Percentiles rank a stretch among this genome's conserved stretches.
These are phyloP conservation scores for Salvia sclarea DNA, from an alignment of 305 asterid genomes.

Conservation along the genomic window DNA sequence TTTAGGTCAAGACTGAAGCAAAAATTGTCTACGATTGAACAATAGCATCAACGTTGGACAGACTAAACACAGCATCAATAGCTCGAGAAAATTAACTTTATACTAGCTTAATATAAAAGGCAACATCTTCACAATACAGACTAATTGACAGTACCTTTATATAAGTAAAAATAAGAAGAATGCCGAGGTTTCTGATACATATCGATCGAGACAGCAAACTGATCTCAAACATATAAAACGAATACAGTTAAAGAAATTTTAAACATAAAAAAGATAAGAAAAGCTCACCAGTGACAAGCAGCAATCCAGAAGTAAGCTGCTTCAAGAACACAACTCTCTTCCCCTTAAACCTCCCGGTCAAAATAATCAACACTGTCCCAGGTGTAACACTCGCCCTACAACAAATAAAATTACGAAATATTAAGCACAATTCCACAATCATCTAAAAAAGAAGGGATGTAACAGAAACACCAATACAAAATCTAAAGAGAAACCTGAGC, in stretches of 20 bases:
- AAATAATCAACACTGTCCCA: conserved; percentile 64
- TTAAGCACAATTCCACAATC: background rate
- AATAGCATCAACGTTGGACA: background rate
- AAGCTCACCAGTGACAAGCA: conserved; percentile 59
- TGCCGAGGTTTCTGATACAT: too few species aligned
- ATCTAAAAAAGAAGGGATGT: background rate
- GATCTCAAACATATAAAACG: background rate
- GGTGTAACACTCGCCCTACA: conserved; percentile 63
- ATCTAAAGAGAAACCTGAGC: conserved; percentile 49
- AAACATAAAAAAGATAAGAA: background rate
- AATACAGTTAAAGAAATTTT: background rate
- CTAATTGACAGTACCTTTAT: too few species aligned
- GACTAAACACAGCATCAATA: conserved; percentile 23
- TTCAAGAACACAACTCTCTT: conserved; percentile 72
- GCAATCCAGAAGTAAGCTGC: conserved; percentile 68
- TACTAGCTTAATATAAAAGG: too few species aligned
- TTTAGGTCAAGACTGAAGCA: background rate
- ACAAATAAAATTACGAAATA: background rate
- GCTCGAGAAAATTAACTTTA: too few species aligned
- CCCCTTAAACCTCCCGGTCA: conserved; percentile 73
- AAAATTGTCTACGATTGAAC: background rate
- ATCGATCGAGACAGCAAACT: background rate
- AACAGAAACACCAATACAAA: background rate
- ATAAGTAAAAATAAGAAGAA: too few species aligned
- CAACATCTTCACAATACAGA: too few species aligned